A percentile compares a stretch with the other conserved stretches of the same genome.
Evolutionary conservation across 331 rosid species (phyloP).

Genomic region (Pyrus hybrid): DNA sequence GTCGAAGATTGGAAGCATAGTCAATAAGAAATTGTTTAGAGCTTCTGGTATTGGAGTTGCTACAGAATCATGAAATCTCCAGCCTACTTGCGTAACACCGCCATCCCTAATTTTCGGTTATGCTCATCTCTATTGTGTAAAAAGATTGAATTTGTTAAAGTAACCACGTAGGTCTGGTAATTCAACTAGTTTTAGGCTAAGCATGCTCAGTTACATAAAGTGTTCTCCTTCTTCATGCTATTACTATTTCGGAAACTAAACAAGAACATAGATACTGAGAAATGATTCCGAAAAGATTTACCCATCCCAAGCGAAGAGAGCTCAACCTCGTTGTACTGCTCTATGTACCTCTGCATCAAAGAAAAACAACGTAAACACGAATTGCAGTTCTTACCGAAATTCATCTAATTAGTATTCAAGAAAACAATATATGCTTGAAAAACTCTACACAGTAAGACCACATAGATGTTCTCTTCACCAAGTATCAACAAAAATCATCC

Average conservation of each 20-base stretch:
- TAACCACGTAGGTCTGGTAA: no score
- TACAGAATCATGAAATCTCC: neutral
- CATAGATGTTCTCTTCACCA: no score
- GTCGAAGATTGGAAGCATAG: neutral
- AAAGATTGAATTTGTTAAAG: no score
- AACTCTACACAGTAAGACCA: no score
- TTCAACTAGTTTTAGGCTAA: neutral
- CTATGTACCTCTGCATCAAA: slow-evolving; percentile 81
- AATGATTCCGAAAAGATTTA: slow-evolving; percentile 16
- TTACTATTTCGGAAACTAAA: neutral
- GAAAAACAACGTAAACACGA: slow-evolving; percentile 5
- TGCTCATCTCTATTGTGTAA: neutral
- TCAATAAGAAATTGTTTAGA: neutral
- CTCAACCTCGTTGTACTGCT: slow-evolving; percentile 94
- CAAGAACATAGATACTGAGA: neutral
- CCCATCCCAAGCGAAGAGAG: slow-evolving; percentile 99
- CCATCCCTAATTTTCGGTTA: neutral
- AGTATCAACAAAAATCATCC: no score
- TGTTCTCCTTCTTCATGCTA: neutral
- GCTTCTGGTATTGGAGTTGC: neutral
- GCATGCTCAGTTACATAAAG: neutral
- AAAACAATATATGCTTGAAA: no score
- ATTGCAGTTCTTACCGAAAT: neutral
- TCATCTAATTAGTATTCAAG: no score
- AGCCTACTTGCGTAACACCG: neutral